phyloP scores from a whole-genome alignment of 768 basidiomycete genomes.

The Symmetrospora coprosmae region DNA sequence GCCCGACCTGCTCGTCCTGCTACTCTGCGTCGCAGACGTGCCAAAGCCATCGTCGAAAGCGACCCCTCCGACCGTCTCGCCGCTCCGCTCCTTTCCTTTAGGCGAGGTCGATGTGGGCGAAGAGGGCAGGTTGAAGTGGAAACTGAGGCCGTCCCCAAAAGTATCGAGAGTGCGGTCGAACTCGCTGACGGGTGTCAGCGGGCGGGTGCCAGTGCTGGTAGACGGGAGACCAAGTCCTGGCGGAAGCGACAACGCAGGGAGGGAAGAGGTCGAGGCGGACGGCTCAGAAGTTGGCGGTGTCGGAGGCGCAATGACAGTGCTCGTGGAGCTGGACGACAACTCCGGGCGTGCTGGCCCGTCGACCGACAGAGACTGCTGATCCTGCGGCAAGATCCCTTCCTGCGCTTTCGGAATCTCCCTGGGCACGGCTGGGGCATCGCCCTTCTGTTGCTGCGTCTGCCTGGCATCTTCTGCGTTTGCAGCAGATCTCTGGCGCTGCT shows the following conservation, averaged over 20 bases:
- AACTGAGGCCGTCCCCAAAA: slow-evolving; percentile 13
- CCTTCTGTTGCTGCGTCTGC: too few species aligned
- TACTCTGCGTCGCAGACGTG: not conserved
- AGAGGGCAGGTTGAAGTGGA: slow-evolving; percentile 8
- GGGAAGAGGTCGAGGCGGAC: not conserved
- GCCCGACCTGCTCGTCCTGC: not conserved
- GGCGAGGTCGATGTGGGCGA: not conserved
- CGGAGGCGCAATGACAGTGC: not conserved
- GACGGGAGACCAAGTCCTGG: not conserved
- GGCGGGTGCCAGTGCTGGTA: too few species aligned
- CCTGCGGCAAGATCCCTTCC: too few species aligned
- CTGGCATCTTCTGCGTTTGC: too few species aligned
- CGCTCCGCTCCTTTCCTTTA: slow-evolving; percentile 17
- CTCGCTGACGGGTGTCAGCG: slow-evolving; percentile 10
- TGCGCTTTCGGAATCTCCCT: too few species aligned
- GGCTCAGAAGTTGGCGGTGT: slow-evolving; percentile 7
- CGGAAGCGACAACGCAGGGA: not conserved
- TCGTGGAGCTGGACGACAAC: too few species aligned
- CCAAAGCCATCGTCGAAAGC: not conserved
- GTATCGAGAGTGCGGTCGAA: slow-evolving; percentile 13
- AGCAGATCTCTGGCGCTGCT: too few species aligned
- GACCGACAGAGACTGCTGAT: too few species aligned
- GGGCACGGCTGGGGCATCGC: too few species aligned
- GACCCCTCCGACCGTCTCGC: not conserved
- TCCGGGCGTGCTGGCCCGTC: too few species aligned